Conservation (phyloP, 768 basidiomycete species). For the Phaffia australis region DNA sequence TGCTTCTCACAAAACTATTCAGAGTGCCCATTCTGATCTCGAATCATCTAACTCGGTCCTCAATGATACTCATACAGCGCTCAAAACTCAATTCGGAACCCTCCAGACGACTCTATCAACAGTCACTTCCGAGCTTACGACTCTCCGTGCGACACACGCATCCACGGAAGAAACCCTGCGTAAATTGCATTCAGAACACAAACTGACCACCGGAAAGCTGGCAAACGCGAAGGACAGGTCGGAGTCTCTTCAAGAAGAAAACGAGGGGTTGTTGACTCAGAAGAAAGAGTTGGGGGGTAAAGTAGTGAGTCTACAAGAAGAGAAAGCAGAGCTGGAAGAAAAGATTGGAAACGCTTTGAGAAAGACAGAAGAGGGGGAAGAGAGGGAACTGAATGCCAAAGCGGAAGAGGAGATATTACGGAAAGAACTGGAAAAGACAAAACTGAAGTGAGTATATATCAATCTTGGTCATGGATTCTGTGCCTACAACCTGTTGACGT, state of each 20-base stretch:
- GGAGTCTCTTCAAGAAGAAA: conserved; percentile 63
- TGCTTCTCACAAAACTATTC: conserved; percentile 38
- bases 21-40: conserved; percentile 43
- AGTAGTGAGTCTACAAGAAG: conserved; percentile 65
- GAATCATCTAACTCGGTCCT: conserved; percentile 45
- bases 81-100: conserved; percentile 43
- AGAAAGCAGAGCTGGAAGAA: conserved; percentile 58
- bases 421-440: conserved; percentile 30
- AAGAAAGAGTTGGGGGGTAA: conserved; percentile 77
- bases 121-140: conserved; percentile 43
- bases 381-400: conserved; percentile 50
- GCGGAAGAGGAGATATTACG: conserved; percentile 54
- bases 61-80: conserved; percentile 40
- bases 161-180: conserved; percentile 45
- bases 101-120: conserved; percentile 28
- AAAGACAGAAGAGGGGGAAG: conserved; percentile 34
- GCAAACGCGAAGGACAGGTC: conserved; percentile 64
- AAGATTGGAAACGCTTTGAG: conserved; percentile 42
- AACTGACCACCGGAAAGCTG: conserved; percentile 53
- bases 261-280: conserved; percentile 57
- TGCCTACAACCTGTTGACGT: background rate
- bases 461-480: background rate
- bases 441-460: conserved; percentile 1
- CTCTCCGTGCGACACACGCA: conserved; percentile 45
- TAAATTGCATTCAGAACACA: conserved; percentile 57